phyloP scores from a whole-genome alignment of 108 stramenopile species.

The Hondaea fermentalgiana region DNA sequence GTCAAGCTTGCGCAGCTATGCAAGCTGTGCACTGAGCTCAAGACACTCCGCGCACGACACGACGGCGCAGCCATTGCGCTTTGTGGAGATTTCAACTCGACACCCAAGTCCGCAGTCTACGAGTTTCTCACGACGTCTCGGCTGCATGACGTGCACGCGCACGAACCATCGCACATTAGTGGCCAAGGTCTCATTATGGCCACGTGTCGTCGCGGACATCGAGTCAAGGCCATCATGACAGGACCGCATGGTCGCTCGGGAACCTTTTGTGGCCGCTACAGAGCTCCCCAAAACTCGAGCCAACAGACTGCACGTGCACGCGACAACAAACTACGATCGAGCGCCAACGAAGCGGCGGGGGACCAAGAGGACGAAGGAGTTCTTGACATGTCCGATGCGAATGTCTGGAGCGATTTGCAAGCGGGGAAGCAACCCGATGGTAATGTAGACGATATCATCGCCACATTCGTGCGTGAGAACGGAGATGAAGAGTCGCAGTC shows the following conservation, averaged over 20 bases:
- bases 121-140: constrained; percentile 26
- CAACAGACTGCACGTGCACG: not conserved
- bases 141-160: not conserved
- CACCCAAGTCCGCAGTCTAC: constrained; percentile 33
- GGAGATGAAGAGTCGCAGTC: no score
- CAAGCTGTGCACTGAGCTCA: constrained; percentile 12
- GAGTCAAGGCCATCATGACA: not conserved
- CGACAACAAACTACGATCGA: no score
- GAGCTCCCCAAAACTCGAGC: not conserved
- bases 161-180: constrained; percentile 10
- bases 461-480: not conserved
- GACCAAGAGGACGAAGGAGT: no score
- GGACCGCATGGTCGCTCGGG: not conserved
- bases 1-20: constrained; percentile 38
- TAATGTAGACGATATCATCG: not conserved
- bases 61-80: not conserved
- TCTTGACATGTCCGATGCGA: no score
- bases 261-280: not conserved
- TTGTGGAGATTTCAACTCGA: constrained; percentile 42
- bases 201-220: not conserved
- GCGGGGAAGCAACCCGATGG: not conserved
- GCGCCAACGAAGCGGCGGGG: no score
- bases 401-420: not conserved
- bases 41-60: not conserved
- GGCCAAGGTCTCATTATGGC: not conserved